A percentile compares a stretch with the other conserved stretches of the same genome.
Evolutionary conservation across 495 filamentous ascomycete species (phyloP).

Genomic region (Aspergillus avenaceus): DNA sequence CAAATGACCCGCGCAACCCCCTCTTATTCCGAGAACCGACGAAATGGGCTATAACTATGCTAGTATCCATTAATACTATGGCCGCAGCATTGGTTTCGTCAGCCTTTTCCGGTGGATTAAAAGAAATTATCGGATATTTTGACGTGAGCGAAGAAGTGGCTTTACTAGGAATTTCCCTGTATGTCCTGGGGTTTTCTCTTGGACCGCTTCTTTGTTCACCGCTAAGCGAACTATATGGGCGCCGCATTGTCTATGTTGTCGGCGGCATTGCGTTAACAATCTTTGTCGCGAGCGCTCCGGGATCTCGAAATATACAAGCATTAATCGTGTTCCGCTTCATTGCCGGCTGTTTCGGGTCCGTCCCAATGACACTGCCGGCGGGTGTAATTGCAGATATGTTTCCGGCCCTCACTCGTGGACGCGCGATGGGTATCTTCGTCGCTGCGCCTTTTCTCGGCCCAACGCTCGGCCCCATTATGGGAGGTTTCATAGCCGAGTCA

Average conservation of each 20-base stretch:
- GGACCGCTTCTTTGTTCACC: conserved; percentile 31
- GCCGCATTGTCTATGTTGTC: conserved; percentile 37
- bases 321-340: conserved; percentile 64
- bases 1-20: too few relatives aligned
- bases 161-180: too few relatives aligned
- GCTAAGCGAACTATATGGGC: conserved; percentile 45
- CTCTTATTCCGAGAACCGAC: too few relatives aligned
- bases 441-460: conserved; percentile 55
- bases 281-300: conserved; percentile 53
- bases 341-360: conserved; percentile 57
- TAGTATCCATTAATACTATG: too few relatives aligned
- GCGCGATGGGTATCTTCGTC: conserved; percentile 49
- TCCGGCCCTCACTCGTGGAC: conserved; percentile 46
- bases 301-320: conserved; percentile 51
- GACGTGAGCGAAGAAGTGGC: too few relatives aligned
- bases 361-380: conserved; percentile 52
- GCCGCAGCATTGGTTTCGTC: too few relatives aligned
- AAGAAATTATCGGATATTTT: too few relatives aligned
- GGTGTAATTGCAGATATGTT: conserved; percentile 63
- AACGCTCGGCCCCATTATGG: conserved; percentile 42
- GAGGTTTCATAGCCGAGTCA: conserved; percentile 43
- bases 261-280: conserved; percentile 33
- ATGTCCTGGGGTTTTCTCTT: too few relatives aligned
- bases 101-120: too few relatives aligned
- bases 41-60: too few relatives aligned